A percentile compares a stretch with the other conserved stretches of the same genome.
These are phyloP conservation scores for Quercus bicolor DNA, from an alignment of 306 rosid species.

Conservation along the genomic window DNA sequence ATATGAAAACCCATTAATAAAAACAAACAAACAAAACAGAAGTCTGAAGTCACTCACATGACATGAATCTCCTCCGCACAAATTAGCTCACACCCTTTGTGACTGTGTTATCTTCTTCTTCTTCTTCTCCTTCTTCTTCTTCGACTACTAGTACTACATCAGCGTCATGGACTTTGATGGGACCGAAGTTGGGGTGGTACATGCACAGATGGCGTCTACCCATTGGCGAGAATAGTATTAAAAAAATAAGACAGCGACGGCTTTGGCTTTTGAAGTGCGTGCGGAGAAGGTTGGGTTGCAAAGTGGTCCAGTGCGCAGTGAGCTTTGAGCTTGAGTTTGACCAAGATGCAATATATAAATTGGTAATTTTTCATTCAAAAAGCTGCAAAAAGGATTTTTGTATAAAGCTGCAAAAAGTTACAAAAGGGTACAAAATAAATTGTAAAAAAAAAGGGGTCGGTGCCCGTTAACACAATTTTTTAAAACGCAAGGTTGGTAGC, in stretches of 20 bases:
- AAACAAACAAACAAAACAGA: neutral
- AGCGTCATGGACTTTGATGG: neutral
- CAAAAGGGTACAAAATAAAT: no score
- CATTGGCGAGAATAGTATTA: neutral
- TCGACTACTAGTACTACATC: neutral
- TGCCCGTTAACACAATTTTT: no score
- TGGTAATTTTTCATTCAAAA: no score
- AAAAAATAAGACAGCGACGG: neutral
- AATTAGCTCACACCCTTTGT: neutral
- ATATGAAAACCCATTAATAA: neutral
- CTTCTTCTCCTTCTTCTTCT: neutral
- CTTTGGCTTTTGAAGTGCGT: no score
- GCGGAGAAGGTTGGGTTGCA: no score
- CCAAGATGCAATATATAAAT: no score
- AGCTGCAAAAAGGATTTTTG: no score
- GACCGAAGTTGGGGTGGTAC: neutral
- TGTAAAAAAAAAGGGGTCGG: no score
- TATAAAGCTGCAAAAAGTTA: no score
- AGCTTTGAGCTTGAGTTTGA: no score
- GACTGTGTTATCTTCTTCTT: neutral
- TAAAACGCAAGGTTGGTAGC: no score
- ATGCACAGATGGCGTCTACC: neutral
- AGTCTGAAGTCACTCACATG: conserved; percentile 6
- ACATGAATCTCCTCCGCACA: neutral
- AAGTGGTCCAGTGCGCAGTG: no score